Evolutionary conservation across 2,329 filamentous ascomycete species (phyloP).

Genomic region (Neofusicoccum umdonicola): DNA sequence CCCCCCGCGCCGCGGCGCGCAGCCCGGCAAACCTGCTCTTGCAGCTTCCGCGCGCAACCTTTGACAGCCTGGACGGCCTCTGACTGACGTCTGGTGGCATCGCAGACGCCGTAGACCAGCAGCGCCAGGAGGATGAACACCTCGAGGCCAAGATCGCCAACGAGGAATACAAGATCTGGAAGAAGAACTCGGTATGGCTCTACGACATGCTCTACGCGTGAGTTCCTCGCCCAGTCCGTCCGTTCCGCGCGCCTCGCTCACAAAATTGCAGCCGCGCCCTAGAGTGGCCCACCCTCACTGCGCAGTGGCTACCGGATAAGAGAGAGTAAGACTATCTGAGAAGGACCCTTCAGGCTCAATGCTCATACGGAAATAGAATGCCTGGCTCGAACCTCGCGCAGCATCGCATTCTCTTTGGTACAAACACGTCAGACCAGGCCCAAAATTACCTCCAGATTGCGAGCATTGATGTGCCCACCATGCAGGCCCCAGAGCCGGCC

Average conservation of each 20-base stretch:
- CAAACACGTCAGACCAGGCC: constrained; percentile 83
- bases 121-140: constrained; percentile 64
- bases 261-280: constrained; percentile 67
- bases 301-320: constrained; percentile 96
- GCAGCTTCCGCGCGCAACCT: not conserved
- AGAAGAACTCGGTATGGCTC: constrained; percentile 97
- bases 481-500: constrained; percentile 66
- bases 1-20: not conserved
- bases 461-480: constrained; percentile 87
- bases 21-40: not conserved
- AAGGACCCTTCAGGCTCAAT: not conserved
- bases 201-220: constrained; percentile 95
- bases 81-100: not conserved
- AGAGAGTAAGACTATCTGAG: constrained; percentile 59
- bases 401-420: constrained; percentile 89
- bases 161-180: constrained; percentile 99
- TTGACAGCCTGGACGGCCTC: not conserved
- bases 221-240: constrained; percentile 6
- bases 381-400: constrained; percentile 83
- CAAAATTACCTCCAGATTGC: constrained; percentile 94
- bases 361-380: constrained; percentile 44
- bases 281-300: constrained; percentile 95
- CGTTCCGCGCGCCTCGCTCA: not conserved
- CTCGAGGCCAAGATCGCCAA: constrained; percentile 87
- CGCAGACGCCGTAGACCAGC: constrained; percentile 41